These are phyloP conservation scores for Macrocybe sp. DNA, from an alignment of 1,284 basidiomycete species.

Conservation along the genomic window DNA sequence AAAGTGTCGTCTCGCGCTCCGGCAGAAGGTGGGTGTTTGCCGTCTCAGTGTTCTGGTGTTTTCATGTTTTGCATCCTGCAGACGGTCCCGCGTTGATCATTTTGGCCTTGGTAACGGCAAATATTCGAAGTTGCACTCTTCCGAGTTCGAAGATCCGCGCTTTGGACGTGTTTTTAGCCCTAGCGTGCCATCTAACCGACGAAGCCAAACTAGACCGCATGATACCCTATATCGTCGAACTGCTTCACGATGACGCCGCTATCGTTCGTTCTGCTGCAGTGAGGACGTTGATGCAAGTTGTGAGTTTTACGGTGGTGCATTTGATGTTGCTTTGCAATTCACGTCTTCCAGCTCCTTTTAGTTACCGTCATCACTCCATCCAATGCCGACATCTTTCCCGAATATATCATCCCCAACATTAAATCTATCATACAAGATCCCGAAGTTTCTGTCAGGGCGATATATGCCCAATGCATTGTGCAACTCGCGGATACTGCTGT, in stretches of 20 bases:
- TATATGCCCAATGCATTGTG: constrained; percentile 85
- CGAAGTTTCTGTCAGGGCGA: constrained; percentile 85
- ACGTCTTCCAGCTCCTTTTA: constrained; percentile 61
- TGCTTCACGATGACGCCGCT: constrained; percentile 82
- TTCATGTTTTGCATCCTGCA: constrained; percentile 8
- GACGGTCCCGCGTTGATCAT: constrained; percentile 38
- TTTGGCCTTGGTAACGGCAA: constrained; percentile 79
- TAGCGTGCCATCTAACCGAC: constrained; percentile 83
- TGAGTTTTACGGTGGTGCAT: constrained; percentile 34
- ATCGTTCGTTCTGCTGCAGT: constrained; percentile 78
- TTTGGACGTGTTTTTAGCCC: constrained; percentile 83
- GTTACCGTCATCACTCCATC: constrained; percentile 88
- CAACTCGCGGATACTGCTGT: constrained; percentile 81
- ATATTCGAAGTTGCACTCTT: constrained; percentile 84
- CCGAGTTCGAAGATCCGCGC: constrained; percentile 86
- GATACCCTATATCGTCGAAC: constrained; percentile 87
- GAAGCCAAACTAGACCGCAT: constrained; percentile 95
- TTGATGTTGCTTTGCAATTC: not conserved
- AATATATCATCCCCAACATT: constrained; percentile 93
- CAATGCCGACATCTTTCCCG: constrained; percentile 83
- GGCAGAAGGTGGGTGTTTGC: constrained; percentile 46
- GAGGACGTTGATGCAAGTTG: constrained; percentile 80
- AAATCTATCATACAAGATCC: constrained; percentile 78
- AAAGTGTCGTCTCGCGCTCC: constrained; percentile 47
- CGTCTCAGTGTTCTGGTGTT: not conserved